phyloP scores from a whole-genome alignment of 768 basidiomycete genomes.

The Artomyces pyxidatus region DNA sequence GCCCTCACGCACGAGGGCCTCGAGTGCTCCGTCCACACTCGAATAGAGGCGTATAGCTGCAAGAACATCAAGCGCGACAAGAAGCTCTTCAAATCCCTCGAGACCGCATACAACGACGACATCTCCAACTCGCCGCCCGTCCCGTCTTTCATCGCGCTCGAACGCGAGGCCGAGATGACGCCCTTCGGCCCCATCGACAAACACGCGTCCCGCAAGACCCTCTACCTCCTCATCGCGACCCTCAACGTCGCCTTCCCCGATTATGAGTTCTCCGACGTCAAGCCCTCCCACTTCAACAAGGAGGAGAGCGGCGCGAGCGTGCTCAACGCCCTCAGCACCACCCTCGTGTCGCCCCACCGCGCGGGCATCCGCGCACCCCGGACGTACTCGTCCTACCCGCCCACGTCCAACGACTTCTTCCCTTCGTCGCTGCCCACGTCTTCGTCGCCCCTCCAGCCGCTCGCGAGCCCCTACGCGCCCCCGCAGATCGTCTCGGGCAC shows the following conservation, averaged over 20 bases:
- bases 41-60: constrained; percentile 95
- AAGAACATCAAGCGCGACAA: constrained; percentile 97
- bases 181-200: constrained; percentile 91
- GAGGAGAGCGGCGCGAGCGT: constrained; percentile 70
- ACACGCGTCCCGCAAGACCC: constrained; percentile 78
- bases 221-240: constrained; percentile 92
- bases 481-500: constrained; percentile 73
- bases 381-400: constrained; percentile 83
- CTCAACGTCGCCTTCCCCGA: constrained; percentile 98
- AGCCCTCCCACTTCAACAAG: constrained; percentile 82
- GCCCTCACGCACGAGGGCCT: constrained; percentile 80
- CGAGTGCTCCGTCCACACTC: constrained; percentile 83
- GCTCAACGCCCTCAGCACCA: constrained; percentile 78
- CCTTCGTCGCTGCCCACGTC: constrained; percentile 68
- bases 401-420: constrained; percentile 63
- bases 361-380: constrained; percentile 62
- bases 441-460: constrained; percentile 55
- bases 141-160: constrained; percentile 68
- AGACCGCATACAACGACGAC: constrained; percentile 77
- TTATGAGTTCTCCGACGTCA: constrained; percentile 91
- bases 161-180: constrained; percentile 65
- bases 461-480: constrained; percentile 60
- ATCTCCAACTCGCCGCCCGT: constrained; percentile 78
- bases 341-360: constrained; percentile 66
- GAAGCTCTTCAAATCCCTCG: constrained; percentile 90